Evolutionary conservation across 257 asterid species (phyloP).

Genomic region (Verbascum thapsus): DNA sequence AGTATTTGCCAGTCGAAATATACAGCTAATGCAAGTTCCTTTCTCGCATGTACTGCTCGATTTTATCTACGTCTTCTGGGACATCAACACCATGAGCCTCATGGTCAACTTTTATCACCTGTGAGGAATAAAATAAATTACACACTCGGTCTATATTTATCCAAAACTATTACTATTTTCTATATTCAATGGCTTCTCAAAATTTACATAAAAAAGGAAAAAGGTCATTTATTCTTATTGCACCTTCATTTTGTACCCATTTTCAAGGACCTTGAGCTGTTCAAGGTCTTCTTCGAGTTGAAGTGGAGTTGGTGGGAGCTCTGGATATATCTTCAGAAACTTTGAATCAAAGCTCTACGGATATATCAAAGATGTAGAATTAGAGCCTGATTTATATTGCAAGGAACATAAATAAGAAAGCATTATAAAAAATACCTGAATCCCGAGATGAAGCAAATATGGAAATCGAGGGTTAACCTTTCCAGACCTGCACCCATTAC

Average conservation of each 20-base stretch:
- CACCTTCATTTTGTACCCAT: slow-evolving; percentile 97
- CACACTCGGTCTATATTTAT: neutral
- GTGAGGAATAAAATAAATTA: slow-evolving; percentile 12
- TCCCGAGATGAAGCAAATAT: slow-evolving; percentile 86
- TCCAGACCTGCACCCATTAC: slow-evolving; percentile 60
- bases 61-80: slow-evolving; percentile 65
- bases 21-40: slow-evolving; percentile 49
- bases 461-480: slow-evolving; percentile 73
- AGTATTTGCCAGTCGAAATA: no score
- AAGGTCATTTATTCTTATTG: no score
- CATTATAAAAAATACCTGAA: slow-evolving; percentile 55
- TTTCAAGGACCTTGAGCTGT: slow-evolving; percentile 91
- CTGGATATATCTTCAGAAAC: slow-evolving; percentile 71
- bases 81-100: slow-evolving; percentile 77
- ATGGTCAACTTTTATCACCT: slow-evolving; percentile 78
- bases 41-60: slow-evolving; percentile 60
- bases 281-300: slow-evolving; percentile 98
- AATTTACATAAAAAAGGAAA: slow-evolving; percentile 6
- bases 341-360: slow-evolving; percentile 79
- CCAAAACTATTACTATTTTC: neutral
- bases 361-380: slow-evolving; percentile 16
- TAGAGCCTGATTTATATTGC: slow-evolving; percentile 8
- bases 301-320: slow-evolving; percentile 75
- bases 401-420: neutral
- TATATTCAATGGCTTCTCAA: slow-evolving; percentile 1